These are phyloP conservation scores for Thyridium curvatum DNA, from an alignment of 2,329 filamentous ascomycete genomes.

Conservation along the genomic window DNA sequence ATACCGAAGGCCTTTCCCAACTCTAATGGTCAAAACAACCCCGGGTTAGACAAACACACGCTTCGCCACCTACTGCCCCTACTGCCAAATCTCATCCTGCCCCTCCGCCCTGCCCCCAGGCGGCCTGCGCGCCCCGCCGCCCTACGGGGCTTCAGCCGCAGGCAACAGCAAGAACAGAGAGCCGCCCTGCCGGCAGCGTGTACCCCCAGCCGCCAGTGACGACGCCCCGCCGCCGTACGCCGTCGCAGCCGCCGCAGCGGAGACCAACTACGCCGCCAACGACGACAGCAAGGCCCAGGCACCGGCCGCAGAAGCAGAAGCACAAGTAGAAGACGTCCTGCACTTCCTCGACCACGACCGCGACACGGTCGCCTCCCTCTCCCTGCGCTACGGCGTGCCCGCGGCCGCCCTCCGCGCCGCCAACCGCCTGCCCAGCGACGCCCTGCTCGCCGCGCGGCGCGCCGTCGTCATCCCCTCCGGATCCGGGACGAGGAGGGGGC, in stretches of 20 bases:
- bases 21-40: too few species aligned
- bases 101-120: constrained; percentile 51
- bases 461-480: constrained; percentile 64
- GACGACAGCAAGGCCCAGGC: constrained; percentile 19
- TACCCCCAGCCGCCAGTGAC: not conserved
- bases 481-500: too few species aligned
- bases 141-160: constrained; percentile 44
- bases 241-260: constrained; percentile 4
- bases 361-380: constrained; percentile 63
- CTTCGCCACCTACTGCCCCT: constrained; percentile 63
- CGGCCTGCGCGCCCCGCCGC: constrained; percentile 62
- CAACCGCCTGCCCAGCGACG: constrained; percentile 67
- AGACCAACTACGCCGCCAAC: not conserved
- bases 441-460: constrained; percentile 61
- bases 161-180: too few species aligned
- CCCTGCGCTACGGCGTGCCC: constrained; percentile 66
- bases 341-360: constrained; percentile 68
- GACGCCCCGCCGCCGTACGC: constrained; percentile 12
- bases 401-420: constrained; percentile 52
- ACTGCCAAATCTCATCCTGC: constrained; percentile 64
- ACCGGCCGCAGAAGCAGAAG: constrained; percentile 7
- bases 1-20: too few species aligned
- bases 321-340: constrained; percentile 54
- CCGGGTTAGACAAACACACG: constrained; percentile 52
- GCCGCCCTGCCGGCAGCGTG: too few species aligned